Conservation (phyloP, 768 basidiomycete species). For the Bullera alba region DNA sequence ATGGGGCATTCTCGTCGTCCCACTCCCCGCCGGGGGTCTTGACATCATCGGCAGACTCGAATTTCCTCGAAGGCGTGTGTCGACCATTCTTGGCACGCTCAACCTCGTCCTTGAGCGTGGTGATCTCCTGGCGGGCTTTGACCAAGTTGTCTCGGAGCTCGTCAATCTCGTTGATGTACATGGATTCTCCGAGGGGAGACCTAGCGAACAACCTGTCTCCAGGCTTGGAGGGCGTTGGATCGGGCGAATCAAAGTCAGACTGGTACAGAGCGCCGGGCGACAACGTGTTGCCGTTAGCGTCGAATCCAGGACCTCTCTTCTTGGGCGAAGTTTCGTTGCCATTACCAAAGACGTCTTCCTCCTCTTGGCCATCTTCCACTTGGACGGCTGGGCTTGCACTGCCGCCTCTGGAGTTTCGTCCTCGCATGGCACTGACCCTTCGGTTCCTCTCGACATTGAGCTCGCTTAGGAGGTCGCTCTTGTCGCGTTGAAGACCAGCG, state of each 20-base stretch:
- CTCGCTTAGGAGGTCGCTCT: slow-evolving; percentile 76
- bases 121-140: slow-evolving; percentile 36
- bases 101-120: slow-evolving; percentile 20
- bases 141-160: slow-evolving; percentile 34
- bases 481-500: slow-evolving; percentile 82
- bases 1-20: slow-evolving; percentile 19
- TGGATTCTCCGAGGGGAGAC: slow-evolving; percentile 39
- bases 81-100: slow-evolving; percentile 5
- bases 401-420: slow-evolving; percentile 18
- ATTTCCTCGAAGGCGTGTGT: background rate
- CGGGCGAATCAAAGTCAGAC: slow-evolving; percentile 44
- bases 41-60: slow-evolving; percentile 25
- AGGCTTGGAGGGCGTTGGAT: slow-evolving; percentile 36
- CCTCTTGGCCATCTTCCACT: slow-evolving; percentile 35
- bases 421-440: slow-evolving; percentile 22
- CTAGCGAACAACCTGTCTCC: slow-evolving; percentile 17
- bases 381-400: slow-evolving; percentile 31
- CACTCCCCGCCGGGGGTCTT: slow-evolving; percentile 20
- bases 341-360: slow-evolving; percentile 47
- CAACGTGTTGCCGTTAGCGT: slow-evolving; percentile 37
- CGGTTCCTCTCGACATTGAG: slow-evolving; percentile 54
- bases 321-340: slow-evolving; percentile 26
- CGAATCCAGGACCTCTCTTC: slow-evolving; percentile 44
- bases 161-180: slow-evolving; percentile 41
- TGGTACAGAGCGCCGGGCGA: slow-evolving; percentile 37